Base-by-base conservation (phyloP, 2,329 filamentous ascomycete species). In the Epichloe brachyelytri region DNA sequence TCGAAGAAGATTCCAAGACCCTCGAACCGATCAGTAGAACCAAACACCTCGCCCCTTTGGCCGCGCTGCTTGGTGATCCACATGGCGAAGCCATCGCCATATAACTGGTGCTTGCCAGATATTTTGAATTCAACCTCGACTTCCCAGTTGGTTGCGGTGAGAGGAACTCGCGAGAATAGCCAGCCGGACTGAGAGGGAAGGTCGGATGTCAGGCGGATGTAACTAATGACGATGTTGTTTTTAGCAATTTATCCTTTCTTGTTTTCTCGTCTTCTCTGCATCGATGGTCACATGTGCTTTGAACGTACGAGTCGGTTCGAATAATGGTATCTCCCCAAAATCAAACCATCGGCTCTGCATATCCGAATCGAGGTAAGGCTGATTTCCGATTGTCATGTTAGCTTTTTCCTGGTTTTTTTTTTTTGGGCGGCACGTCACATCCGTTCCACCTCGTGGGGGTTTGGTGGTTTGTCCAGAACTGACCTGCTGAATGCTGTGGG, bases 311-410 rank as follows among this genome's bases (percentile, higher is more conserved):
- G 65, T 84, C 80, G 57, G 80, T 82, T 60, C 80, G 75, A 62
- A 96, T 79, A 61, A 98, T 84, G 40, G 91, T 88, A 72, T 95
- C 89, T 65, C 91, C 93, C 93, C 93, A 78, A 94, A 98, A 73
- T 98, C 93, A 71, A 91, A 98, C 91, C 93, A 98, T 66, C 93
- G 85, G 73, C 88, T 95, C 73, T 94, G 86, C 84, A 97, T 90
- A 69, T 97, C 93, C 54, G 89, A 93, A 72, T 98, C 93, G 61
- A 98, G 82, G 71, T 96, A 98, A 55, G 93, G 93, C 86, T 96
- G 64, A 56, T 49, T 15, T 33, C 11, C 26, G 17, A n/a, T 19
- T 48, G 17, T 33, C 39, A 43, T 46, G 54, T 57, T 48, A 58
- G 57, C 53, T 43, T 34, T 43, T 34, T 20, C 36, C 15, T 2